Evolutionary conservation across 2,329 filamentous ascomycete species (phyloP).

Genomic region (Claviceps capensis): DNA sequence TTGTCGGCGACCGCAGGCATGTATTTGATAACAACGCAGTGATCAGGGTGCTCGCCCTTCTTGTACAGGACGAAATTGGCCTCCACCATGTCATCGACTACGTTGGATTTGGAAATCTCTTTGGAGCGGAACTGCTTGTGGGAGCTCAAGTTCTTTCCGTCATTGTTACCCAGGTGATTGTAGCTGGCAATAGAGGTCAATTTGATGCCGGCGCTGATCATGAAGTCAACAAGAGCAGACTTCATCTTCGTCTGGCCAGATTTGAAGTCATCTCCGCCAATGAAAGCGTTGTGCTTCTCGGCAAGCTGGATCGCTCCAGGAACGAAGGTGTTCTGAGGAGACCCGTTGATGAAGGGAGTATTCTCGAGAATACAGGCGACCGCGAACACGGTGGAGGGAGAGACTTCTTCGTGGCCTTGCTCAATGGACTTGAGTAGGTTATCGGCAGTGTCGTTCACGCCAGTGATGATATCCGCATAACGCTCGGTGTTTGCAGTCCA

Average conservation of each 20-base stretch:
- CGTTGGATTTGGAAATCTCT: conserved; percentile 98
- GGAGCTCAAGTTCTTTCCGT: conserved; percentile 95
- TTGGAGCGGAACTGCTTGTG: conserved; percentile 98
- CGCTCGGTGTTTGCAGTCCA: conserved; percentile 99
- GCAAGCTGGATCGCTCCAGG: conserved; percentile 84
- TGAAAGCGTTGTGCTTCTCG: conserved; percentile 74
- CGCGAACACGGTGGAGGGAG: conserved; percentile 90
- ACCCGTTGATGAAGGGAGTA: conserved; percentile 95
- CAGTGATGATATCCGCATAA: conserved; percentile 74
- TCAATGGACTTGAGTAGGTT: conserved; percentile 85
- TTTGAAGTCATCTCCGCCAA: conserved; percentile 98
- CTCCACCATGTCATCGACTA: conserved; percentile 98
- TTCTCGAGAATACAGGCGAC: conserved; percentile 86
- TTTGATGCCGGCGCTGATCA: conserved; percentile 98
- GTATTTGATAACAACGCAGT: conserved; percentile 99
- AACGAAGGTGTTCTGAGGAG: conserved; percentile 97
- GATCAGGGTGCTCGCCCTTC: conserved; percentile 87
- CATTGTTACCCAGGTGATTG: conserved; percentile 99
- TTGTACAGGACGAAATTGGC: conserved; percentile 87
- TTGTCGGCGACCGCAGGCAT: conserved; percentile 98
- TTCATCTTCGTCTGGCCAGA: conserved; percentile 99
- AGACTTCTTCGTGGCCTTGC: conserved; percentile 75
- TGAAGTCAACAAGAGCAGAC: conserved; percentile 92
- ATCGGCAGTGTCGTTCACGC: conserved; percentile 92
- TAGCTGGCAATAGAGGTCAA: conserved; percentile 97